These are phyloP conservation scores for Lunasporangiospora selenospora DNA, from an alignment of 192 early-diverging fungal species.

Conservation along the genomic window DNA sequence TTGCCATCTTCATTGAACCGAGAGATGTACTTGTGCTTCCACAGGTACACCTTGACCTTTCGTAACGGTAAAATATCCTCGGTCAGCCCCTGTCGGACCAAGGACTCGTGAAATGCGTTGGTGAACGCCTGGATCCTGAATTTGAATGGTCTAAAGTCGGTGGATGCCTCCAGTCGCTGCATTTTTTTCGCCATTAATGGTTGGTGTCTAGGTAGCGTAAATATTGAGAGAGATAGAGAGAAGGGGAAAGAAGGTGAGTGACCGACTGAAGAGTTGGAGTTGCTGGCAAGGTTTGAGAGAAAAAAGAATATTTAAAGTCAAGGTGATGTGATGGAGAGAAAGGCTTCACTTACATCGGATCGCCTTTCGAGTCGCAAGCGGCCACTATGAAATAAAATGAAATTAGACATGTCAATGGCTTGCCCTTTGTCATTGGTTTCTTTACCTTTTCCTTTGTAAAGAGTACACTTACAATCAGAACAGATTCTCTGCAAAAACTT, in stretches of 20 bases:
- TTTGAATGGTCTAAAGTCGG: slow-evolving; percentile 80
- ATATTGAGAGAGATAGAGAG: neutral
- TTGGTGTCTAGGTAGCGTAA: slow-evolving; percentile 59
- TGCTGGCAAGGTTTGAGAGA: neutral
- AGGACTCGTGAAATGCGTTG: slow-evolving; percentile 75
- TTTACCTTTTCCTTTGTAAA: neutral
- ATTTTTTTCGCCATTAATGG: slow-evolving; percentile 82
- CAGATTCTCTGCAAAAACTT: slow-evolving; percentile 71
- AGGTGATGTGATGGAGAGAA: too few species aligned
- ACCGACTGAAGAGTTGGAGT: too few species aligned
- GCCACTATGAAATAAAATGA: slow-evolving; percentile 50
- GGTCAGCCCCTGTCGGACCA: slow-evolving; percentile 63
- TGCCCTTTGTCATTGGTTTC: neutral
- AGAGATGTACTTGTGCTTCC: slow-evolving; percentile 76
- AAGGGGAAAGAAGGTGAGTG: neutral
- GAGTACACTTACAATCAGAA: slow-evolving; percentile 63
- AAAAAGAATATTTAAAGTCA: neutral
- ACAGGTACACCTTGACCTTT: slow-evolving; percentile 76
- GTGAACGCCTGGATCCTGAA: slow-evolving; percentile 86
- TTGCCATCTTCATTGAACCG: slow-evolving; percentile 85
- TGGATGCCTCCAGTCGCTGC: slow-evolving; percentile 72
- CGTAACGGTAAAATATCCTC: slow-evolving; percentile 69
- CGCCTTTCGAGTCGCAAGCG: slow-evolving; percentile 68
- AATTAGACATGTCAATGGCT: neutral
- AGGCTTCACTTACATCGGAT: slow-evolving; percentile 65